Base-by-base conservation (phyloP, 192 early-diverging fungal genomes). In the Coemansia aciculifera region DNA sequence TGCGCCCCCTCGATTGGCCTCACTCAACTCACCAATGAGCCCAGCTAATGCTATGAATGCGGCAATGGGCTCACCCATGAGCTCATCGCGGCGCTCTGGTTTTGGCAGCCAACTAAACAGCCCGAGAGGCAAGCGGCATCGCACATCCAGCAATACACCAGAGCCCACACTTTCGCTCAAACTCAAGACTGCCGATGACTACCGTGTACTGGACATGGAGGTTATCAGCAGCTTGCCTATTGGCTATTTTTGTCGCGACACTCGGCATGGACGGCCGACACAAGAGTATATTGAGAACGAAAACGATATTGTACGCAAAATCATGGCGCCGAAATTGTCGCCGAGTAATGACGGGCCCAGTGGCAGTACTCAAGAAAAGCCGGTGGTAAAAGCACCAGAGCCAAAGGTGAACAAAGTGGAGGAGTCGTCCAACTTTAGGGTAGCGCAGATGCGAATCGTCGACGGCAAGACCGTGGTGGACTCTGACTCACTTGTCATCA, bases 401-500 rank as follows among this genome's bases (percentile, higher is more conserved):
- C 12, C 39, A 27, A 32, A 24, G 49, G 21, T 32, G 17, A 24
- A 12, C 15, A 29, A 29, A 23, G 9, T 3, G 21, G 31, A 64
- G 37, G 57, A 40, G 38, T n/a, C 59, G 2, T 51, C 66, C 21
- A 83, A 71, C 39, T 59, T 56, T 6, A 67, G 71, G 69, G 76
- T 79, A 0, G 78, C 75, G 12, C 83, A 81, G 60, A 69, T 85
- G 59, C 78, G 79, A 11, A 68, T 85, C 27, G 76, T 81, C 13
- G 71, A 85, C 21, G 83, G 83, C 49, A 66, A 77, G 57, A 71
- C 81, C 19, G 73, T 78, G 5, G 59, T 85, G 31, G 75, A 85
- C 54, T 64, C 73, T 34, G 83, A 75, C 5, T 81, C 78, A 39
- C 68, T 78, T 57, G 68, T 75, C 43, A 59, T 81, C 59, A 79